Evolutionary conservation across 768 basidiomycete species (phyloP).

Genomic region (Boletus edulis): DNA sequence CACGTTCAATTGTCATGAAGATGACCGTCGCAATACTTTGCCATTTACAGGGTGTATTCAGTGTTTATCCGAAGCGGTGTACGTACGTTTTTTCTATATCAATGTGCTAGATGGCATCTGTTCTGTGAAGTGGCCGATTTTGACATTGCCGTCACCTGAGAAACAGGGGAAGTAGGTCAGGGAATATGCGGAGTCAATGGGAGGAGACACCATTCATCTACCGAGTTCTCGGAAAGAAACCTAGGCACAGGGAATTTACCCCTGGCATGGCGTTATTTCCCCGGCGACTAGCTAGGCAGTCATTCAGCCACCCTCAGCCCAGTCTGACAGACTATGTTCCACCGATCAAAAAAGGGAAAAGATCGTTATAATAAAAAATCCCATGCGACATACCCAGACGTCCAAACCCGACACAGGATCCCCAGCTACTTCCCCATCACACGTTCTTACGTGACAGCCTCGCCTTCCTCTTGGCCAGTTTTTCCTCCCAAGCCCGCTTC

Average conservation of each 20-base stretch:
- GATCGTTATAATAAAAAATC: neutral
- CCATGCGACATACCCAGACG: slow-evolving; percentile 10
- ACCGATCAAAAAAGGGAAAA: neutral
- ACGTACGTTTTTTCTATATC: no score
- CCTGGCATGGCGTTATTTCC: neutral
- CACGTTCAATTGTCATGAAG: no score
- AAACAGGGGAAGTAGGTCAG: no score
- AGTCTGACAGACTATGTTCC: neutral
- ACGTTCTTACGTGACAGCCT: slow-evolving; percentile 24
- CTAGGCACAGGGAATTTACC: neutral
- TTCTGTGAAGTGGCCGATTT: no score
- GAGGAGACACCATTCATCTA: neutral
- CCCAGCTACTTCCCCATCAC: neutral
- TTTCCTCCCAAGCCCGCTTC: slow-evolving; percentile 49
- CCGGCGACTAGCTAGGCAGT: no score
- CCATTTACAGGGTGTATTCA: no score
- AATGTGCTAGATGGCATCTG: no score
- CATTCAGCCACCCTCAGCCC: neutral
- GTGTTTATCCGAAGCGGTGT: no score
- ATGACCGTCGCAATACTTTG: no score
- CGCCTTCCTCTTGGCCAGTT: slow-evolving; percentile 36
- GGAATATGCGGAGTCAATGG: neutral
- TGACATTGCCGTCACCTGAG: no score
- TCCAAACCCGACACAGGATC: neutral
- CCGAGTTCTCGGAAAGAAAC: neutral